Evolutionary conservation across 257 asterid genomes (phyloP), one percentile per base, ranked within the genome.

Genomic region (Craterostigma plantagineum): DNA sequence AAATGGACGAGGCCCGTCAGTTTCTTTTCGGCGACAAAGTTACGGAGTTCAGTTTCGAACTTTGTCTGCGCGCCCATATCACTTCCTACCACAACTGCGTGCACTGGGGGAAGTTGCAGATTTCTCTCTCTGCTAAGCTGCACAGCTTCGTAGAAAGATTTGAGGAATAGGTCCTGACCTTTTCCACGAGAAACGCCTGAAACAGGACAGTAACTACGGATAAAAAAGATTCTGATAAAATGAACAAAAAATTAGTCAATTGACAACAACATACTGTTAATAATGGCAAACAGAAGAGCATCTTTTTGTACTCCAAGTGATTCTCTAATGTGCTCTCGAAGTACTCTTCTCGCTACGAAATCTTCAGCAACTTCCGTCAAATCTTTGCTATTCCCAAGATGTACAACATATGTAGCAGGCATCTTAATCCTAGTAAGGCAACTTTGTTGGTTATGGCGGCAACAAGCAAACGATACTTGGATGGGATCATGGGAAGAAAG

Each of bases 151-250:
- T 70, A 58, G 65, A 82, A 82, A 14, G 91, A 67, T 59, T 73
- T 79, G 23, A 87, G 85, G 66, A 82, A 82, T 33, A 87, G 68
- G 69, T 87, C 98, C 59, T 87, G 98, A 46, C 95, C 95, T 65
- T 87, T 87, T 48, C 95, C 98, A 43, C 98, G 84, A 43, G 98
- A 82, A 60, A 87, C 98, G 63, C 98, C 98, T 87, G 65, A 59
- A 70, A 40, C 44, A 43, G 45, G 51, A 53, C 39, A 43, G 33
- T 46, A 38, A 34, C 33, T 48, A 42, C 30, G 4, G 30, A 23
- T 23, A 23, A 23, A 23, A n/a, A n/a, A n/a, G n/a, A n/a, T n/a
- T n/a, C n/a, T n/a, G n/a, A n/a, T n/a, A n/a, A n/a, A n/a, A n/a
- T n/a, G n/a, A n/a, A n/a, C n/a, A n/a, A n/a, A n/a, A n/a, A n/a